Conservation (phyloP, 306 rosid genomes). For the Acacia melanoxylon region DNA sequence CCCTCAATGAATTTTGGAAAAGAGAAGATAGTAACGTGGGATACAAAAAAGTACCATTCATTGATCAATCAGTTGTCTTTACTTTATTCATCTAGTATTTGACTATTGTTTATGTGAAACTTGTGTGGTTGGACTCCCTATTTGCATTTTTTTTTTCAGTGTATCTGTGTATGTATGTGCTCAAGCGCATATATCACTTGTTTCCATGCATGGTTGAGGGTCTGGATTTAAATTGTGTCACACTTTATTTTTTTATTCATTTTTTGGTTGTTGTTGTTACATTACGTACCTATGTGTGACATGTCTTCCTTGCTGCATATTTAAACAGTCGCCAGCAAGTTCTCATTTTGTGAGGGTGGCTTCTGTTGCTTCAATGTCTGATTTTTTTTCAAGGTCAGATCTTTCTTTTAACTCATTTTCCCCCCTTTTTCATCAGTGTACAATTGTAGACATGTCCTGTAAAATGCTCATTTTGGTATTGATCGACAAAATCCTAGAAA, state of each 20-base stretch:
- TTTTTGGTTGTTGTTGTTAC: neutral
- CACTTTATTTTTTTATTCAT: neutral
- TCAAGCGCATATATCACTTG: neutral
- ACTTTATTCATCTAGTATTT: neutral
- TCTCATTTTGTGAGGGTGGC: constrained; percentile 73
- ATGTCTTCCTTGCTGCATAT: constrained; percentile 31
- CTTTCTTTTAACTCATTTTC: constrained; percentile 14
- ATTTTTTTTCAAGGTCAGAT: constrained; percentile 73
- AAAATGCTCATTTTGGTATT: constrained; percentile 23
- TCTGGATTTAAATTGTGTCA: constrained; percentile 19
- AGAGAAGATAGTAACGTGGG: neutral
- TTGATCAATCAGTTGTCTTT: neutral
- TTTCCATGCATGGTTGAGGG: constrained; percentile 5
- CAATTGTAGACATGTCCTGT: neutral
- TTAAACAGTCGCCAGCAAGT: constrained; percentile 49
- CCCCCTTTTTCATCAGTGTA: neutral
- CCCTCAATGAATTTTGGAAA: neutral
- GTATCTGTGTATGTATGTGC: neutral
- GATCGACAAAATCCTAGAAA: constrained; percentile 14
- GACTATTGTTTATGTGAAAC: neutral
- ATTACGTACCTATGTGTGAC: neutral
- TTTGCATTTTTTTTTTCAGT: neutral
- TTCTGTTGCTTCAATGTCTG: constrained; percentile 73
- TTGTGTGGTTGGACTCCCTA: neutral
- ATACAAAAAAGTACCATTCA: neutral